Conservation (phyloP, 371 early-diverging fungal genomes). For the Ordospora colligata region DNA sequence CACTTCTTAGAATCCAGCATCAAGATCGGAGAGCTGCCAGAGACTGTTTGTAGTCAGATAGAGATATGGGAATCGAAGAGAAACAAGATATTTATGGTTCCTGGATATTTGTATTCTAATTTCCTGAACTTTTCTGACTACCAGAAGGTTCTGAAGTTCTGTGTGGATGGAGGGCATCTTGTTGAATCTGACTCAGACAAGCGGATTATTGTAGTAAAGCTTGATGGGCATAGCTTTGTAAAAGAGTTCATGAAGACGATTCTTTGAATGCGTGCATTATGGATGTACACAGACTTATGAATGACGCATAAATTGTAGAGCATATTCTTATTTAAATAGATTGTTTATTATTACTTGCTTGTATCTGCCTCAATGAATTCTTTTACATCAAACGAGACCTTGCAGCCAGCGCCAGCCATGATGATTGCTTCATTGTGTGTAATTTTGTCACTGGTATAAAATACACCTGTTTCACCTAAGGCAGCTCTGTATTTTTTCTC, state of each 20-base stretch:
- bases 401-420: constrained; percentile 41
- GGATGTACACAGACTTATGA: not conserved
- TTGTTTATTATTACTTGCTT: not conserved
- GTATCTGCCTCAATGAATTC: constrained; percentile 9
- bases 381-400: constrained; percentile 42
- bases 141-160: constrained; percentile 45
- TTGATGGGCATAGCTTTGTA: constrained; percentile 41
- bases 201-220: constrained; percentile 54
- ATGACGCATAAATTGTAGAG: not conserved
- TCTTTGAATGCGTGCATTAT: not conserved
- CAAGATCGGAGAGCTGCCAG: constrained; percentile 63
- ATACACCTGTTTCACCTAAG: constrained; percentile 3
- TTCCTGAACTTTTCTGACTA: constrained; percentile 64
- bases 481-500: not conserved
- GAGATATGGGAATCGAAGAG: constrained; percentile 88
- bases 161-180: constrained; percentile 33
- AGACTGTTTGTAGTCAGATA: constrained; percentile 87
- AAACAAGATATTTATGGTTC: constrained; percentile 65
- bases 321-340: not conserved
- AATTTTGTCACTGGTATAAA: constrained; percentile 5
- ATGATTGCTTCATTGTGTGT: constrained; percentile 34
- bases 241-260: constrained; percentile 50
- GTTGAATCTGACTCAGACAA: constrained; percentile 39
- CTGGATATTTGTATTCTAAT: constrained; percentile 70
- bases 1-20: constrained; percentile 43